Evolutionary conservation across 306 rosid genomes (phyloP), one percentile per base, ranked within the genome.

Genomic region (Vicia faba): DNA sequence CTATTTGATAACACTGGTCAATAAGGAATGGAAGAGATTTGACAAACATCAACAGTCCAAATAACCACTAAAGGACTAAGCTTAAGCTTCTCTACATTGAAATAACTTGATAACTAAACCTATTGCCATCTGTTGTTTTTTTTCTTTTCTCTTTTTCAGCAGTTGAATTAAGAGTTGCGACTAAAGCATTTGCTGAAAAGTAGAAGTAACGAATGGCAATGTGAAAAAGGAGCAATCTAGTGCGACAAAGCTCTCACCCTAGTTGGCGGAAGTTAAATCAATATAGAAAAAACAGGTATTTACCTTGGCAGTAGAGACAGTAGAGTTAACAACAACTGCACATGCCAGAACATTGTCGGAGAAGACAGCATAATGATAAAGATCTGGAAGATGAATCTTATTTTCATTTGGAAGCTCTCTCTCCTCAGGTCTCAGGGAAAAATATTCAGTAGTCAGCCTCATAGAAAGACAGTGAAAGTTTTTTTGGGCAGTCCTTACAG

Each of bases 331-430:
- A 54, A 73, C 78, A 12, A 45, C 71, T 8, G 66, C 78, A 73
- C 78, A 64, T 51, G 78, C 78, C 49, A 73, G 49, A 55, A 73
- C 78, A 31, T 73, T 73, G 58, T 73, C 78, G 44, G 78, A 64
- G 71, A 73, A 73, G 50, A 73, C 40, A 54, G 66, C 78, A 43
- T 73, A 73, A 64, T 73, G 78, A 73, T 64, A 43, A 64, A 73
- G 78, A 15, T 73, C 59, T 18, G 78, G 66, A 43, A 31, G 48
- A 64, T 43, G 26, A 54, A 73, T 64, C 63, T 54, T 73, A 54
- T 64, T 55, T 64, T 64, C 59, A 54, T 54, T 64, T 73, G 71
- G 71, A 73, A 54, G 71, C 59, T 64, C 44, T 73, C 78, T 73
- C 40, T 73, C 78, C 71, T 73, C 71, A 31, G 66, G 59, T 4